phyloP scores from a whole-genome alignment of 2,329 filamentous ascomycete genomes.

The Alternaria metachromatica region DNA sequence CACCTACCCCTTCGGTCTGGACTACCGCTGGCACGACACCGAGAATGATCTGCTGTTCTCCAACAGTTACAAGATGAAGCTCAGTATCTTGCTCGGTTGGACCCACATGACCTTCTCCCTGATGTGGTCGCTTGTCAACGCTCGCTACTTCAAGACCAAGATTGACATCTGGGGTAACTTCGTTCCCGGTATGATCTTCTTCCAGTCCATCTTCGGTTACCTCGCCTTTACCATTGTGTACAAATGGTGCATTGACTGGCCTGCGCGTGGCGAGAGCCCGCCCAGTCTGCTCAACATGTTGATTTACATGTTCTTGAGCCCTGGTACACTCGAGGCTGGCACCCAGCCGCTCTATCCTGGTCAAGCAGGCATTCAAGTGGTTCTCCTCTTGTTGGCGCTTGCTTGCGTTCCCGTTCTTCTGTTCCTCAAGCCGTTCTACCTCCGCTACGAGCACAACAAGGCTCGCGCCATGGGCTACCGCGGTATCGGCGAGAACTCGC shows the following conservation, averaged over 20 bases:
- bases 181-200: conserved; percentile 97
- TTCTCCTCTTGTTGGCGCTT: conserved; percentile 82
- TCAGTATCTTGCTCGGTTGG: conserved; percentile 97
- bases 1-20: conserved; percentile 93
- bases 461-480: conserved; percentile 89
- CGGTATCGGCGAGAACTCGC: conserved; percentile 86
- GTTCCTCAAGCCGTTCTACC: conserved; percentile 94
- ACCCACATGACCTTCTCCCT: conserved; percentile 98
- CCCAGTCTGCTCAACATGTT: conserved; percentile 97
- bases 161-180: conserved; percentile 99
- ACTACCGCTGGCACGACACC: conserved; percentile 95
- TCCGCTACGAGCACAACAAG: conserved; percentile 90
- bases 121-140: conserved; percentile 90
- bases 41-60: conserved; percentile 95
- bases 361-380: conserved; percentile 76
- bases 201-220: conserved; percentile 98
- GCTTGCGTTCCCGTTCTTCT: conserved; percentile 88
- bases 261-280: conserved; percentile 68
- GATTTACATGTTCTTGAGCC: conserved; percentile 98
- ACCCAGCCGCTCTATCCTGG: conserved; percentile 71
- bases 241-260: conserved; percentile 96
- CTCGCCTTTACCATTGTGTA: conserved; percentile 92
- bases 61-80: conserved; percentile 99
- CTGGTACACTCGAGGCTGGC: conserved; percentile 74
- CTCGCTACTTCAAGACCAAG: conserved; percentile 89